These are phyloP conservation scores for Thoreauomyces humboldtii DNA, from an alignment of 192 early-diverging fungal genomes.

Conservation along the genomic window DNA sequence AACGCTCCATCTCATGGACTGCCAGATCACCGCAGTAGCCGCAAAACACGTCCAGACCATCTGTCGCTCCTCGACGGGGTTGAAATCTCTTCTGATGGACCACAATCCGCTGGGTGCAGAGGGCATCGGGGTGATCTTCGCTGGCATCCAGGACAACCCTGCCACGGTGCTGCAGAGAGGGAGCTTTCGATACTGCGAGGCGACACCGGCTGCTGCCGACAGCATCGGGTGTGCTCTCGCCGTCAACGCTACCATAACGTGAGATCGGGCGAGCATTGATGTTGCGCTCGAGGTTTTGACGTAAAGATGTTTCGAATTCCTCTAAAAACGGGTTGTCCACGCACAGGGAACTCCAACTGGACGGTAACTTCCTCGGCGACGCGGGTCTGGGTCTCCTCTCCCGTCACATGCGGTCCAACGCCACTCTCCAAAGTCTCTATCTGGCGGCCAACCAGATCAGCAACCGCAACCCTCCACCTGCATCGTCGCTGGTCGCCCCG, in stretches of 20 bases:
- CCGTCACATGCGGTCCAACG: slow-evolving; percentile 31
- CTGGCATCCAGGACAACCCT: slow-evolving; percentile 26
- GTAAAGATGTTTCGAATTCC: background rate
- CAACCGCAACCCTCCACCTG: slow-evolving; percentile 21
- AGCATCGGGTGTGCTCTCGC: slow-evolving; percentile 22
- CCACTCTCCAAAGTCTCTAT: slow-evolving; percentile 28
- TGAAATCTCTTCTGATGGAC: slow-evolving; percentile 31
- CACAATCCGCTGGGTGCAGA: slow-evolving; percentile 36
- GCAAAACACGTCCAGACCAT: slow-evolving; percentile 17
- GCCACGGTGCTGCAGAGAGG: slow-evolving; percentile 11
- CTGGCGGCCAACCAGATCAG: slow-evolving; percentile 40
- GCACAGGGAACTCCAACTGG: slow-evolving; percentile 33
- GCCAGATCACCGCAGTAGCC: slow-evolving; percentile 31
- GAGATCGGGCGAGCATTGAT: too few relatives aligned
- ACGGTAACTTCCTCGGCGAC: slow-evolving; percentile 35
- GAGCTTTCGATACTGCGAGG: slow-evolving; percentile 41
- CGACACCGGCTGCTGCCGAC: slow-evolving; percentile 23
- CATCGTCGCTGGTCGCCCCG: background rate
- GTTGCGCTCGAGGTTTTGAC: background rate
- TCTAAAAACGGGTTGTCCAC: background rate
- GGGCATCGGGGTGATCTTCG: slow-evolving; percentile 28
- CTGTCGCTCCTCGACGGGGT: slow-evolving; percentile 7
- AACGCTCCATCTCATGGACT: slow-evolving; percentile 42
- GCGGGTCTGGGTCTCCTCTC: slow-evolving; percentile 31
- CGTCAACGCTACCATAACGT: background rate